Evolutionary conservation across 192 early-diverging fungal species (phyloP).

Genomic region (Umbelopsis isabellina): DNA sequence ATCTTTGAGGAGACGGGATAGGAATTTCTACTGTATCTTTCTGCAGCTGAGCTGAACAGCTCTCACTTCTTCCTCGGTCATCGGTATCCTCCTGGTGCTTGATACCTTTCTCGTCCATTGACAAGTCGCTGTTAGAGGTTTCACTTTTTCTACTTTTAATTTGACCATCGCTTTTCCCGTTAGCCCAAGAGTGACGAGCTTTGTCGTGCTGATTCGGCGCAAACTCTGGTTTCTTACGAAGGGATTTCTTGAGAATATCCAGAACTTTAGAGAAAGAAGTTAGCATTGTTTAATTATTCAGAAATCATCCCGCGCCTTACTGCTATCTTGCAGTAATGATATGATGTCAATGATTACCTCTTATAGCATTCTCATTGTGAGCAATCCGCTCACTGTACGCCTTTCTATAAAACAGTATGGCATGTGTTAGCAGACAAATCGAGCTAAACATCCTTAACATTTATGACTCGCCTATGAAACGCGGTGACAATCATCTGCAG

Average conservation of each 20-base stretch:
- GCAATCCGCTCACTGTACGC: conserved; percentile 41
- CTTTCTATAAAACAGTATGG: conserved; percentile 23
- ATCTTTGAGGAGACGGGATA: too few relatives aligned
- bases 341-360: neutral
- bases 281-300: too few relatives aligned
- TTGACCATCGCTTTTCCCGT: neutral
- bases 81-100: too few relatives aligned
- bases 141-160: neutral
- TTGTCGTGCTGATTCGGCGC: neutral
- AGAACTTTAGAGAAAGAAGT: neutral
- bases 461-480: conserved; percentile 24
- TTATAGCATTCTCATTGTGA: conserved; percentile 33
- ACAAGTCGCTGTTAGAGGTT: neutral
- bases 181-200: neutral
- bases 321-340: too few relatives aligned
- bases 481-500: conserved; percentile 42
- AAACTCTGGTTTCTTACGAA: conserved; percentile 19
- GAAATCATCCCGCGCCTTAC: too few relatives aligned
- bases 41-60: too few relatives aligned
- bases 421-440: neutral
- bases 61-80: too few relatives aligned
- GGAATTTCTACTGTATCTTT: too few relatives aligned
- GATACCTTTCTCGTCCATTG: too few relatives aligned
- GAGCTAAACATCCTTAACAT: neutral
- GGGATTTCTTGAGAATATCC: conserved; percentile 27